These are phyloP conservation scores for Saccharomyces hybrid DNA, from an alignment of 1,139 yeast species.

Conservation along the genomic window DNA sequence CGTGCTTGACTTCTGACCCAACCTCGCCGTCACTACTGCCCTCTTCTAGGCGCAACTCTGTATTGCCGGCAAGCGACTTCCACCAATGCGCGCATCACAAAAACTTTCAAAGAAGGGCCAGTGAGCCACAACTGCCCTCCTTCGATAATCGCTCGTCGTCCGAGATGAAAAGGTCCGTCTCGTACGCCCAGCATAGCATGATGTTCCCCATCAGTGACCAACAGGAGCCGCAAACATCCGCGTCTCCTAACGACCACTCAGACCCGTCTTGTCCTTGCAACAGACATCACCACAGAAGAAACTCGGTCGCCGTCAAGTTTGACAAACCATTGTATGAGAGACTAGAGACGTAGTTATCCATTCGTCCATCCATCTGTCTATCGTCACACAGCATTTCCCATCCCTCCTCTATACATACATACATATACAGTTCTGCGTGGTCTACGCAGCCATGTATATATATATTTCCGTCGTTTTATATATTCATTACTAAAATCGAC, in stretches of 20 bases:
- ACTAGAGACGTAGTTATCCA: conserved; percentile 4
- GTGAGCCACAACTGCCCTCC: conserved; percentile 7
- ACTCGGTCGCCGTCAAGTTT: conserved; percentile 29
- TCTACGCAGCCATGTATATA: neutral
- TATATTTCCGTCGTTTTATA: neutral
- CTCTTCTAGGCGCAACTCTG: neutral
- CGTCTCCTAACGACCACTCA: neutral
- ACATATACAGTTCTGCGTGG: neutral
- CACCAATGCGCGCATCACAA: conserved; percentile 15
- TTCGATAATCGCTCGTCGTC: neutral
- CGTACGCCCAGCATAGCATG: neutral
- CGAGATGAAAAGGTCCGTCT: neutral
- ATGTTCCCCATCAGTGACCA: neutral
- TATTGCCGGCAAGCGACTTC: conserved; percentile 8
- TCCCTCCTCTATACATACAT: neutral
- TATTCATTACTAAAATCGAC: neutral
- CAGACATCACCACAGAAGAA: conserved; percentile 31
- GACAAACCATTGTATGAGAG: conserved; percentile 20
- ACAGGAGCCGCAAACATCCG: neutral
- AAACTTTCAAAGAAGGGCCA: conserved; percentile 5
- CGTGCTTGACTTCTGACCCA: neutral
- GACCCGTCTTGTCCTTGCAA: conserved; percentile 16
- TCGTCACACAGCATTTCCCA: neutral
- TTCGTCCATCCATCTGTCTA: neutral
- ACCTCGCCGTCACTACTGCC: neutral